Evolutionary conservation across 2,329 filamentous ascomycete genomes (phyloP).

Genomic region (Aspergillus alliaceus): DNA sequence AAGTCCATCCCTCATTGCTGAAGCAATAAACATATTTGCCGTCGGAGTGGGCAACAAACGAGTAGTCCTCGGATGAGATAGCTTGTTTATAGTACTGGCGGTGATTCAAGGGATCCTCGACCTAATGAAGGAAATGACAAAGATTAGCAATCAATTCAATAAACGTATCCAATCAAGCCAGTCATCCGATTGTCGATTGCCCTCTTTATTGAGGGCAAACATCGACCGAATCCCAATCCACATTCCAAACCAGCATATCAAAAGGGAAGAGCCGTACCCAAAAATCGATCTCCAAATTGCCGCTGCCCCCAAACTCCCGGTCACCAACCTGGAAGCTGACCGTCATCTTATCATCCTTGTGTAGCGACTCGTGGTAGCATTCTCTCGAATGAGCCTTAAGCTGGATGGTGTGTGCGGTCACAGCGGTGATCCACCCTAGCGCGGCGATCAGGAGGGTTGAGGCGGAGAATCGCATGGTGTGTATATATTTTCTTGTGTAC

Average conservation of each 20-base stretch:
- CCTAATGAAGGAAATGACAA: slow-evolving; percentile 46
- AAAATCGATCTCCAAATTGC: slow-evolving; percentile 95
- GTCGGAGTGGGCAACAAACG: slow-evolving; percentile 80
- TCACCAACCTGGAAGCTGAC: slow-evolving; percentile 98
- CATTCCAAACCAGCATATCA: neutral
- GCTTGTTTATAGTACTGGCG: slow-evolving; percentile 79
- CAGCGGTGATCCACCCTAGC: slow-evolving; percentile 59
- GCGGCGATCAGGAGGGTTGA: slow-evolving; percentile 49
- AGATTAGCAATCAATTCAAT: slow-evolving; percentile 13
- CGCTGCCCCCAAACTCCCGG: slow-evolving; percentile 88
- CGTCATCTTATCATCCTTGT: slow-evolving; percentile 95
- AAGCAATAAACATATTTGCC: slow-evolving; percentile 97
- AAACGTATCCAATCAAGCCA: neutral
- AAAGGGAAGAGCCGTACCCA: slow-evolving; percentile 65
- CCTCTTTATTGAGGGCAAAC: neutral
- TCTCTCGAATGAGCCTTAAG: slow-evolving; percentile 89
- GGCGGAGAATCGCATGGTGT: slow-evolving; percentile 43
- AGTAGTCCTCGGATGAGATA: slow-evolving; percentile 88
- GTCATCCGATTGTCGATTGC: no score
- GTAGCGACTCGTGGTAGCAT: slow-evolving; percentile 94
- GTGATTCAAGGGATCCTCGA: slow-evolving; percentile 73
- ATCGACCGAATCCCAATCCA: neutral
- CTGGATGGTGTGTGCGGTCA: slow-evolving; percentile 89
- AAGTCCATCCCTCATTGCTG: slow-evolving; percentile 97
- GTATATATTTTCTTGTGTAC: neutral